Percentiles rank a stretch among this genome's conserved stretches.
phyloP scores from a whole-genome alignment of 2,329 filamentous ascomycete species.

The Claviceps fusiformis region DNA sequence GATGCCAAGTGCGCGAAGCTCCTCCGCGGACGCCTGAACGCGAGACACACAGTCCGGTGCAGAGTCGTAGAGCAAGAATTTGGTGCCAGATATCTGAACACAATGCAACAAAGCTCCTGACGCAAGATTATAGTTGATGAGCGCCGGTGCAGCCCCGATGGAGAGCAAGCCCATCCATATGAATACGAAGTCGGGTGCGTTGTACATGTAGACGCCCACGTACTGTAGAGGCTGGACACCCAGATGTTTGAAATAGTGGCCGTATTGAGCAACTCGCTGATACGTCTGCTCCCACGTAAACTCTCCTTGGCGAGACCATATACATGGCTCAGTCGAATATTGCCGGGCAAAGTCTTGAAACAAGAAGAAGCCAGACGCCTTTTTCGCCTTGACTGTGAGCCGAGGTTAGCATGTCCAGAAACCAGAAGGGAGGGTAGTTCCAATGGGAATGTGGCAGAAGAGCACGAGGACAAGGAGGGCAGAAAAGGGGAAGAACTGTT shows the following conservation, averaged over 20 bases:
- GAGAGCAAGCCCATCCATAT: conserved; percentile 6
- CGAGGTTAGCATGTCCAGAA: neutral
- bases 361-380: conserved; percentile 3
- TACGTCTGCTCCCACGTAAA: conserved; percentile 5
- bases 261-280: conserved; percentile 4
- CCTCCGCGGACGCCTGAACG: neutral
- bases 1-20: neutral
- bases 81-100: conserved; percentile 2
- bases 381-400: conserved; percentile 1
- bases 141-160: conserved; percentile 5
- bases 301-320: conserved; percentile 6
- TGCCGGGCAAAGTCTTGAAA: conserved; percentile 1
- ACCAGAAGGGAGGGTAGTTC: too few relatives aligned
- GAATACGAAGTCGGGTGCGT: conserved; percentile 4
- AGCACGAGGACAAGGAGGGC: neutral
- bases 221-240: conserved; percentile 2
- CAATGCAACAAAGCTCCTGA: conserved; percentile 3
- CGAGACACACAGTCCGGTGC: conserved; percentile 2
- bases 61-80: conserved; percentile 2
- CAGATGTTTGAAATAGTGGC: conserved; percentile 4
- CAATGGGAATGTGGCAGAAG: too few relatives aligned
- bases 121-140: conserved; percentile 6
- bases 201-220: conserved; percentile 6
- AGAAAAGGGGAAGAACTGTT: neutral
- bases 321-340: conserved; percentile 1